Evolutionary conservation across 2,329 filamentous ascomycete species (phyloP), one percentile per base, ranked within the genome.

Genomic region (Tothia fuscella): DNA sequence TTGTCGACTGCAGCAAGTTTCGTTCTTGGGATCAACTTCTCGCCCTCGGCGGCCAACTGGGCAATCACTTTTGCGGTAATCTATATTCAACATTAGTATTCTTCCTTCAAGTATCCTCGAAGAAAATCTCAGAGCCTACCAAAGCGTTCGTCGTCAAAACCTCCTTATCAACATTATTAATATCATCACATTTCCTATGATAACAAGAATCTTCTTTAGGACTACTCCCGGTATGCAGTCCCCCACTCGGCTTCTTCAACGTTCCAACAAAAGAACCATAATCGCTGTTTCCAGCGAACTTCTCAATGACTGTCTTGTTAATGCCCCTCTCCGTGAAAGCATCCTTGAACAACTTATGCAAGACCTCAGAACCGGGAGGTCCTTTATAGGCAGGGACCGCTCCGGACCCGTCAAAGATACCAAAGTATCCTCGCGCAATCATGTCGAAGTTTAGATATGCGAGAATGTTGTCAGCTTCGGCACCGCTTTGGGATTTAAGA

Each of bases 371-470:
- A 0, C 58, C 58, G 0, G 53, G 47, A n/a, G 53, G 39, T 13
- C 47, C 52, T 3, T 41, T 41, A 5, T 51, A 40, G 22, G 48
- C 49, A 31, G 52, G 48, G 1, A 47, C 48, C 34, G 45, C 54
- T 19, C 57, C 55, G 37, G 58, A 56, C 16, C 52, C 52, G 20
- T 59, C 56, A 38, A 56, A 55, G 3, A 58, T 53, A n/a, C 56
- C 56, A 17, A 53, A 56, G 45, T 56, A 58, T 6, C 56, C 56
- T 19, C 47, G 50, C 21, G 48, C 50, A 59, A 80, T 66, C 77
- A 81, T 81, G 56, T 81, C 77, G 51, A 80, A 81, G 59, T 81
- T 76, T 70, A 80, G 77, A 51, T 80, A 80, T 3, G 80, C 63
- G 4, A 76, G 71, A 43, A 81, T 72, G 60, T 75, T 74, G 44